Evolutionary conservation across 768 basidiomycete species (phyloP), one percentile per base, ranked within the genome.

Genomic region (Ramaria rubella): DNA sequence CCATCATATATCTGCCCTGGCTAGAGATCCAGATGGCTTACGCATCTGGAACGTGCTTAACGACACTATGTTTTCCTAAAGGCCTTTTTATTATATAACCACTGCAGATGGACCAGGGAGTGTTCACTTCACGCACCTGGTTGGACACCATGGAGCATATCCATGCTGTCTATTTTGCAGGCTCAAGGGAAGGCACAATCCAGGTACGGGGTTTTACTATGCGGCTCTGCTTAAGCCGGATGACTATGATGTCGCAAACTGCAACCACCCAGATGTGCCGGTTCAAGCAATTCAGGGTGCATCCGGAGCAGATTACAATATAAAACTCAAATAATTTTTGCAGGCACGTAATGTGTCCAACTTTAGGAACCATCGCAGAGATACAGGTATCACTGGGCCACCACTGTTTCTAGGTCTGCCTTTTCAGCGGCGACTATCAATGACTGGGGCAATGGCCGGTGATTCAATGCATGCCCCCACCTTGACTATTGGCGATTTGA

Each of bases 391-490:
- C 36, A 58, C 59, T 19, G 72, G 71, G 36, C 70, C 72, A 0
- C 69, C 62, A 1, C 64, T 79, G 11, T 68, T 79, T 21, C 62
- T 63, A 15, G 73, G 72, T 1, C 62, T 80, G 5, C 29, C 58
- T 0, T 21, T 43, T 0, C 50, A 27, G 2, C 65, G 52, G 0
- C 26, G 5, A 5, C 46, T 7, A 26, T 49, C 4, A 5, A 11
- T 15, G 12, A 5, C 36, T 7, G 6, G 14, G 6, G n/a, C 11
- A 11, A 6, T 77, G 49, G 46, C 60, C 11, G 59, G 59, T 0
- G 74, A 78, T 48, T 53, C 71, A 0, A 76, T 77, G 74, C 76
- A 78, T 59, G 62, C 71, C 1, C 56, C 59, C 5, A 27, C 58
- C 12, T 61, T 79, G 8, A 79, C 78, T 61, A 23, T 76, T 1